Evolutionary conservation across 2,329 filamentous ascomycete species (phyloP).

Genomic region (Lachnellula suecica): DNA sequence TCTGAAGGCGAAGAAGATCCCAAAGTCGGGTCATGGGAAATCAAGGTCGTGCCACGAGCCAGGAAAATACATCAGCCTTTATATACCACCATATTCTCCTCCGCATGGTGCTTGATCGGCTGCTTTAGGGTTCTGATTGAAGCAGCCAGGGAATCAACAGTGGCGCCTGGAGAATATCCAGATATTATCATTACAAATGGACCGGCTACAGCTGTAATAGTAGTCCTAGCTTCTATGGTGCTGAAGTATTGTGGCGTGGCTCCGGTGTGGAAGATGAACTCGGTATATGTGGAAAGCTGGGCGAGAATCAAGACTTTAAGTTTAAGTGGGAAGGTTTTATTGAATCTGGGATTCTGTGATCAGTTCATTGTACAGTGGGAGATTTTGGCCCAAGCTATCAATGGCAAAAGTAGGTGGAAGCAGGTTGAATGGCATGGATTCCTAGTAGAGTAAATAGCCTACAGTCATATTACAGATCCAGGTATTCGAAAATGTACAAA

Average conservation of each 20-base stretch:
- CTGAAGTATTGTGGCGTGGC: conserved; percentile 49
- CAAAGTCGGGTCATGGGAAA: conserved; percentile 32
- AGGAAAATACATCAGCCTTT: conserved; percentile 80
- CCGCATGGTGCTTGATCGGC: conserved; percentile 61
- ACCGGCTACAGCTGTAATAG: conserved; percentile 81
- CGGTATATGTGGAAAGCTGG: conserved; percentile 91
- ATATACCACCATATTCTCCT: conserved; percentile 68
- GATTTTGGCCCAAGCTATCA: conserved; percentile 33
- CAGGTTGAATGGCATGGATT: conserved; percentile 32
- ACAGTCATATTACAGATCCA: no score
- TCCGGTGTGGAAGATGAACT: conserved; percentile 61
- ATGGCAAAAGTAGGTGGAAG: conserved; percentile 19
- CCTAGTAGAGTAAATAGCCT: conserved; percentile 27
- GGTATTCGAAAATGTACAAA: no score
- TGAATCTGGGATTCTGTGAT: conserved; percentile 65
- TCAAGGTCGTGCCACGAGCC: conserved; percentile 72
- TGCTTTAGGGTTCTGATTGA: conserved; percentile 56
- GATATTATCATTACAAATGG: conserved; percentile 84
- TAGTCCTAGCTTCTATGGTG: conserved; percentile 57
- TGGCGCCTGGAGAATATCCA: conserved; percentile 50
- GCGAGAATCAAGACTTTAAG: conserved; percentile 81
- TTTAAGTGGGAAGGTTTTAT: conserved; percentile 76
- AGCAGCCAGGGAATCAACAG: conserved; percentile 25
- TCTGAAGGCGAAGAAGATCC: conserved; percentile 15
- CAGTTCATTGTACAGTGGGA: conserved; percentile 82